A percentile compares a stretch with the other conserved stretches of the same genome.
These are phyloP conservation scores for Plantago lanceolata DNA, from an alignment of 305 asterid genomes.

Conservation along the genomic window DNA sequence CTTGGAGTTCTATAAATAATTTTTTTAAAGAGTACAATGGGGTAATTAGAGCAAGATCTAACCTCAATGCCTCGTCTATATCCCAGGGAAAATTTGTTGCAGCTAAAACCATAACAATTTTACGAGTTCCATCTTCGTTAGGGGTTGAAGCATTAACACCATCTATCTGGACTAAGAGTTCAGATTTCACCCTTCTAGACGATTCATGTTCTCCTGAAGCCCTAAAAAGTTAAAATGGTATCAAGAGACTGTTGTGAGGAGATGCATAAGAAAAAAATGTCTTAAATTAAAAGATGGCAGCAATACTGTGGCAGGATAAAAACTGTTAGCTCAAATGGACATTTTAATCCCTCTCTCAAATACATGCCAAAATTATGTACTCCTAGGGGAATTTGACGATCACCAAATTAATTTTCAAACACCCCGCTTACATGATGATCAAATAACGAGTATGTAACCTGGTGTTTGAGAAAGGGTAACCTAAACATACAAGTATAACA, in stretches of 20 bases:
- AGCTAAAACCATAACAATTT: constrained; percentile 98
- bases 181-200: constrained; percentile 91
- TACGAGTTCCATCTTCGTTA: constrained; percentile 90
- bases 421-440: neutral
- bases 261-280: constrained; percentile 10
- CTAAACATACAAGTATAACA: neutral
- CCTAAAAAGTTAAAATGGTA: constrained; percentile 32
- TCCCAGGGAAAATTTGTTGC: constrained; percentile 99
- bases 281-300: too few species aligned
- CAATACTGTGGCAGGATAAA: too few species aligned
- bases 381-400: too few species aligned
- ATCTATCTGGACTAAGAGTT: constrained; percentile 93
- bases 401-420: too few species aligned
- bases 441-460: neutral
- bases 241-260: constrained; percentile 23
- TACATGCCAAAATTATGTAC: too few species aligned
- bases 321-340: too few species aligned
- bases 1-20: constrained; percentile 1
- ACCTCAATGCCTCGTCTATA: constrained; percentile 97
- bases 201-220: constrained; percentile 98
- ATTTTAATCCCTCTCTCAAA: too few species aligned
- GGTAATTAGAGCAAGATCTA: constrained; percentile 18
- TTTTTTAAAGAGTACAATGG: constrained; percentile 18
- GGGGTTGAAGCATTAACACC: constrained; percentile 82
- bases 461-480: too few species aligned